Base-by-base conservation (phyloP, 2,329 filamentous ascomycete genomes). In the Exophiala oligosperma region DNA sequence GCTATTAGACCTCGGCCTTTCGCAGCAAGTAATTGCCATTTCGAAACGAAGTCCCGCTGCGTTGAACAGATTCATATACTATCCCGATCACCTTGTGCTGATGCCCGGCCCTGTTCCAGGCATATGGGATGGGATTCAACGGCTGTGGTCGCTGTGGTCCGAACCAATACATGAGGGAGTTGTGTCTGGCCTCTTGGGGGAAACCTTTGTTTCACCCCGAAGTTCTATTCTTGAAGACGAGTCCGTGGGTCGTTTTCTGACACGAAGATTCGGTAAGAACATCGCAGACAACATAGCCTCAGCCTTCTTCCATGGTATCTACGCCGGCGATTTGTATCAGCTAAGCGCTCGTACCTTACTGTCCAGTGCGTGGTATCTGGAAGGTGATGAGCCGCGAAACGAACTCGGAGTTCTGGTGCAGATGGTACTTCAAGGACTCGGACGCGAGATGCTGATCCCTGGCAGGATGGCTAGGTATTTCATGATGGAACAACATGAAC, bases 271-370 rank as follows among this genome's bases (percentile, higher is more conserved):
- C 14, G 79, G 80, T 44, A 76, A 79, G 23, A 72, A 77, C 35
- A 63, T 89, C 5, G 84, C 85, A 12, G 81, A 94, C 65, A 92
- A 95, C 67, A 54, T 96, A 17, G 74, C 85, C 5, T 96, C 91
- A 4, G 91, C 87, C 1, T 70, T 85, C 1, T 74, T 91, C 53
- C 94, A 97, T 73, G 94, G 94, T 43, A 91, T 97, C 58, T 96
- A 95, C 72, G 94, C 92, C 23, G 94, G 94, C 4, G 90, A 97
- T 73, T 84, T 96, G 49, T 85, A 90, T 71, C 82, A 88, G 69
- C 78, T 97, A 51, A 96, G 92, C 72, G 85, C 84, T 49, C 85
- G 84, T 66, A 85, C 84, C 51, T 77, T 89, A 41, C 70, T 88
- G 40, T 75, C 87, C 8, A 65, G 73, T 26, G 56, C 77, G 0